Evolutionary conservation across 169 alveolate genomes (phyloP), one percentile per base, ranked within the genome.

Genomic region (Plasmodium fragile): DNA sequence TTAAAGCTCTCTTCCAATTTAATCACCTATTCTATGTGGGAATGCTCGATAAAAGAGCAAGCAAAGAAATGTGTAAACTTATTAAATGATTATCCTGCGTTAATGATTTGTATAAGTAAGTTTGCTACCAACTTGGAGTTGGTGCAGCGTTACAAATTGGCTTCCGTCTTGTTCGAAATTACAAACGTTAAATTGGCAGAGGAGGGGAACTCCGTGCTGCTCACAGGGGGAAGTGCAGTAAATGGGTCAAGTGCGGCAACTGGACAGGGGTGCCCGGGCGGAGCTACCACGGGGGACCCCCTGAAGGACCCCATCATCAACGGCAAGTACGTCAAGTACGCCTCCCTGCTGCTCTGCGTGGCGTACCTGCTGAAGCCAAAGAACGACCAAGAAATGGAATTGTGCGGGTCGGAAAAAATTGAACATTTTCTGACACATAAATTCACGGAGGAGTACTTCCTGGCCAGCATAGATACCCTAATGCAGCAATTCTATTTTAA

Each of bases 401-500:
- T 89, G 4, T 89, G 94, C 36, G 25, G 34, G 3, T 78, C 94
- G 70, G 90, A 89, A 79, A 75, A 89, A 36, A 80, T 89, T 69
- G 82, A 89, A 55, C 71, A 53, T 5, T 79, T 89, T 34, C 36
- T 89, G 16, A 89, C 41, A 77, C 39, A 8, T 11, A 70, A 89
- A 55, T 89, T 89, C 43, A 18, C 8, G 52, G 94, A 89, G 81
- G 72, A 78, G 16, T 79, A 59, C 71, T 89, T 89, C 81, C 5
- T 80, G 18, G 82, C 65, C 11, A 89, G 94, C 45, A 89, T 89
- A 59, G 81, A 89, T 49, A 89, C 94, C 43, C 16, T 79, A 65
- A 89, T 89, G 90, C 91, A 89, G 75, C 91, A 84, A 36, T 89
- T 25, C 28, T 89, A 89, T 69, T 89, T 89, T 71, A 89, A 89